Conservation (phyloP, 2,329 filamentous ascomycete genomes). For the Colletotrichum cereale region DNA sequence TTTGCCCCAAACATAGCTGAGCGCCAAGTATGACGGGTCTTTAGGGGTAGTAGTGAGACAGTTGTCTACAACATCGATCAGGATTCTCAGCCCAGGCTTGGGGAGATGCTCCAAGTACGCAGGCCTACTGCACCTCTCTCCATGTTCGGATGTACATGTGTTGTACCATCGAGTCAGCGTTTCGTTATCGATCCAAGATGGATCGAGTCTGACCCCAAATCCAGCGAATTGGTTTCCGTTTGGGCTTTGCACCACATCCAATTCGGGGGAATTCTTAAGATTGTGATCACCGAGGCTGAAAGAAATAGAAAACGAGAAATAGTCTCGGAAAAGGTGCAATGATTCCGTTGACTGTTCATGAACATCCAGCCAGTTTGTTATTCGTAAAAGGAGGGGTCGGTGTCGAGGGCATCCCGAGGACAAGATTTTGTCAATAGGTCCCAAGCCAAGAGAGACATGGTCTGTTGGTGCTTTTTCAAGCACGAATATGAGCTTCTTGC, state of each 20-base stretch:
- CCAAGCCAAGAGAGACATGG: not conserved
- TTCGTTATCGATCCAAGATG: not conserved
- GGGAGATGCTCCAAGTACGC: not conserved
- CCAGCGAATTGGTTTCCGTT: not conserved
- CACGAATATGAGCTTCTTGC: not conserved
- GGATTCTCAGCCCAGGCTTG: not conserved
- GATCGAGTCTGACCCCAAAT: not conserved
- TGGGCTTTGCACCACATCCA: not conserved
- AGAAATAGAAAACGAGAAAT: not conserved
- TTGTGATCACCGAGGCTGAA: not conserved
- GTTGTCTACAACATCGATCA: not conserved
- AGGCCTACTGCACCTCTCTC: not conserved
- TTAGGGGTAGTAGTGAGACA: not conserved
- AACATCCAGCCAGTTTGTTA: not conserved
- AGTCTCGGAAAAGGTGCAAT: not conserved
- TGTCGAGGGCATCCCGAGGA: not conserved
- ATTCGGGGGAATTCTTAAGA: not conserved
- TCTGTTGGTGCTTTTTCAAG: not conserved
- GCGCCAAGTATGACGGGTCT: not conserved
- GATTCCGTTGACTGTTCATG: not conserved
- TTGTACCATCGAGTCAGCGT: not conserved
- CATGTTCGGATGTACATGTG: not conserved
- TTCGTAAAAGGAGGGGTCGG: not conserved
- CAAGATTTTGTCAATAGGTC: not conserved
- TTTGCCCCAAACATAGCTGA: constrained; percentile 17